Evolutionary conservation across 495 filamentous ascomycete species (phyloP), one percentile per base, ranked within the genome.

Genomic region (Oidiodendron maius): DNA sequence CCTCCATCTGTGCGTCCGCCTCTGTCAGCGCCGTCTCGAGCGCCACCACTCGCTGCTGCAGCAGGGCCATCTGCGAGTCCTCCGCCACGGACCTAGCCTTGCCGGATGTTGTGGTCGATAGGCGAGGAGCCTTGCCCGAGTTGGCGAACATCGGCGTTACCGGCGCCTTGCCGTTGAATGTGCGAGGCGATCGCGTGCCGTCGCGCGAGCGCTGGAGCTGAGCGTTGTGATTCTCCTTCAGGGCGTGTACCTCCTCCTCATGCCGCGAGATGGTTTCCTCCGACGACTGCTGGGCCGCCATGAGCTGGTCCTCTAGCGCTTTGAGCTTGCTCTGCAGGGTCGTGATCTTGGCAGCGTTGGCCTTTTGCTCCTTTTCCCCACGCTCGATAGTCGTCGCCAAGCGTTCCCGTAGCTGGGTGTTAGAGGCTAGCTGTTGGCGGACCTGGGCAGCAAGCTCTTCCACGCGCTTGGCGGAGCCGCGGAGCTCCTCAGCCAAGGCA

Each of bases 1-100:
- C 86, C 61, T 91, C 80, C 93, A 98, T 96, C 72, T 96, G 91
- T 48, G 72, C 70, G 57, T 97, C 93, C 16, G 93, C 88, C 50
- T 93, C 79, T 20, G 74, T 68, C 16, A 97, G 72, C 10, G 89
- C 84, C 46, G 75, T 80, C 66, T 98, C 93, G 11, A 98, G 77
- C 59, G 94, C 89, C 49, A 77, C 74, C 23, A 87, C 81, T 43
- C 82, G 77, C 48, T 78, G 79, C 67, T 89, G 86, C 45, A 98
- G 68, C 56, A 70, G 66, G 52, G 89, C 82, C 20, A 90, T 79
- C 66, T 84, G 80, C 56, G 48, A 65, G 64, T 59, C 61, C 57
- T 35, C 61, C 61, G 44, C 67, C 60, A 58, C 68, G 63, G 49
- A 48, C 56, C 50, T 62, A 63, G 58, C 63, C 68, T 51, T 57